These are phyloP conservation scores for Yamadazyma mexicana DNA, from an alignment of 1,139 yeast species.

Conservation along the genomic window DNA sequence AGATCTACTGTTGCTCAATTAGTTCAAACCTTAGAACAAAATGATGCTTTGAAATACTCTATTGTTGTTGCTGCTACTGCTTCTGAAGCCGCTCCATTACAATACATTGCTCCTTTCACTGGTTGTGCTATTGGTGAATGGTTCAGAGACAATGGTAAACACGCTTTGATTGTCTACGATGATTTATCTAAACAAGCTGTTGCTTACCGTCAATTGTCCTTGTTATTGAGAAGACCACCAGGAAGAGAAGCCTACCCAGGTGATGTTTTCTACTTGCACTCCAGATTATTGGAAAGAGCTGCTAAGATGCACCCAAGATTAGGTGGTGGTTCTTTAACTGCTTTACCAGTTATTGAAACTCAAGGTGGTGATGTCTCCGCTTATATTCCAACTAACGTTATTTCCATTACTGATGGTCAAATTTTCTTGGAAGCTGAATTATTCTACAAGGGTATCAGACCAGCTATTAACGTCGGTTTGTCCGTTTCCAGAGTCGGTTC, in stretches of 20 bases:
- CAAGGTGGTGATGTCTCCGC: constrained; percentile 99
- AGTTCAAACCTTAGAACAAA: constrained; percentile 97
- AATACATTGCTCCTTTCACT: constrained; percentile 99
- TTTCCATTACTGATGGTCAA: constrained; percentile 97
- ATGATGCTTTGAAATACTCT: constrained; percentile 97
- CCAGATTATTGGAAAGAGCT: constrained; percentile 95
- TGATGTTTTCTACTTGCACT: constrained; percentile 95
- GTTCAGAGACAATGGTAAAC: constrained; percentile 99
- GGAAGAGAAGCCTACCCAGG: constrained; percentile 76
- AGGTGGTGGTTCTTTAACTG: constrained; percentile 96
- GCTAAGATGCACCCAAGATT: constrained; percentile 90
- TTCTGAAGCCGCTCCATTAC: constrained; percentile 99
- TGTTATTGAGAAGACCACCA: constrained; percentile 96
- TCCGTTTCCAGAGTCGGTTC: constrained; percentile 99
- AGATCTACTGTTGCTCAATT: constrained; percentile 99
- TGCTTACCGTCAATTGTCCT: constrained; percentile 99
- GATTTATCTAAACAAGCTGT: constrained; percentile 99
- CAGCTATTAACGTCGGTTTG: constrained; percentile 99
- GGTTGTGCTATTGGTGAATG: constrained; percentile 99
- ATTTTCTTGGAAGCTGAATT: constrained; percentile 73
- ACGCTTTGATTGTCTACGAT: constrained; percentile 95
- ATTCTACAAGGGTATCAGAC: constrained; percentile 99
- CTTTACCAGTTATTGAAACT: constrained; percentile 95
- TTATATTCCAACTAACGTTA: constrained; percentile 95
- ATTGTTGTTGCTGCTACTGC: constrained; percentile 99